phyloP scores from a whole-genome alignment of 208 protist species.

The Herpetomonas tarakana region DNA sequence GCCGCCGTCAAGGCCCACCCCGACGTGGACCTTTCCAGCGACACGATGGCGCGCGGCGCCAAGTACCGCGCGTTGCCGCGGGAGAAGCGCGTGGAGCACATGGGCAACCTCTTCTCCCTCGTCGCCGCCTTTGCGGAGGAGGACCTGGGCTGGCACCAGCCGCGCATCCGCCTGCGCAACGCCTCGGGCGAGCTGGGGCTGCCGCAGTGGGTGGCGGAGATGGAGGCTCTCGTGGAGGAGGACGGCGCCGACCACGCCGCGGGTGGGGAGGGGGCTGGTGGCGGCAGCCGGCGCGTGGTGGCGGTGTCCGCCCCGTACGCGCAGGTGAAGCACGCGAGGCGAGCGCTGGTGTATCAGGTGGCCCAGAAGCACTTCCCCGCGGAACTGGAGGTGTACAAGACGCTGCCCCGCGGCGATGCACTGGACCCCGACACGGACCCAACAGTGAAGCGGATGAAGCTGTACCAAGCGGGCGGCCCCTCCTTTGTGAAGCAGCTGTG shows the following conservation, averaged over 20 bases:
- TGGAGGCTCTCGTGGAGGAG: conserved; percentile 76
- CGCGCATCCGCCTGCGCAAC: conserved; percentile 78
- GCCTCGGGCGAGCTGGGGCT: conserved; percentile 55
- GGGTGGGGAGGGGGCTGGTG: conserved; percentile 11
- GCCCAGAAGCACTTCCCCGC: conserved; percentile 78
- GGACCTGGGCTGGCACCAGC: conserved; percentile 84
- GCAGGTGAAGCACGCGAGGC: conserved; percentile 53
- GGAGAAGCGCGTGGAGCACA: conserved; percentile 82
- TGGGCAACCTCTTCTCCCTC: conserved; percentile 58
- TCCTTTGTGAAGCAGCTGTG: conserved; percentile 70
- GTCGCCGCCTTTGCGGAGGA: conserved; percentile 78
- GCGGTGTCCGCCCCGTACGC: conserved; percentile 64
- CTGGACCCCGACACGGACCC: conserved; percentile 39
- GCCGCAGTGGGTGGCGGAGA: conserved; percentile 84
- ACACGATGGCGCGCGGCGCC: conserved; percentile 56
- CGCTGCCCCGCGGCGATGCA: conserved; percentile 50
- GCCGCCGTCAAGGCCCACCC: conserved; percentile 60
- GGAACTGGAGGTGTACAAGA: conserved; percentile 61
- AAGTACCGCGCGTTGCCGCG: conserved; percentile 75
- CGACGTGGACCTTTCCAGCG: conserved; percentile 75
- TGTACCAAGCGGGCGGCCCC: conserved; percentile 39
- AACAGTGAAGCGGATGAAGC: conserved; percentile 13
- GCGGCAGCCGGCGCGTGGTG: conserved; percentile 65
- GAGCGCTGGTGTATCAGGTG: conserved; percentile 70
- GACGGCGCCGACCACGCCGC: neutral